Conservation (phyloP, 2,329 filamentous ascomycete genomes). For the Fusarium bactridioides region DNA sequence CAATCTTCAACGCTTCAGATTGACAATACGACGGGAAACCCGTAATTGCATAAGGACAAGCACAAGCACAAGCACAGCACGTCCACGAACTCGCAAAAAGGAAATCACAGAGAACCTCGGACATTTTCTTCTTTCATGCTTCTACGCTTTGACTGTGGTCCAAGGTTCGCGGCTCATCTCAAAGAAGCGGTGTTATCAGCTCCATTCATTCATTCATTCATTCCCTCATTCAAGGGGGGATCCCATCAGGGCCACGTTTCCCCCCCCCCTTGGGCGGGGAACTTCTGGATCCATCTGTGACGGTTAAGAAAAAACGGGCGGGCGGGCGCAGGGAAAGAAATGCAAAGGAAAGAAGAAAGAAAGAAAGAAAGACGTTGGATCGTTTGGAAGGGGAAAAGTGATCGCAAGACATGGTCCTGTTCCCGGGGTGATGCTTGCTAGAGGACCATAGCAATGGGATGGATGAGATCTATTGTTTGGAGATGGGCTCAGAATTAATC, state of each 20-base stretch:
- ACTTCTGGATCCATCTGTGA: neutral
- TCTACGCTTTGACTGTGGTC: constrained; percentile 6
- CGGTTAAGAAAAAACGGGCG: constrained; percentile 12
- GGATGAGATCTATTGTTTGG: constrained; percentile 13
- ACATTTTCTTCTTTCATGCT: constrained; percentile 13
- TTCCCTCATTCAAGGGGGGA: constrained; percentile 11
- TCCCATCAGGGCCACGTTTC: constrained; percentile 12
- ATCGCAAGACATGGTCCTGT: constrained; percentile 1
- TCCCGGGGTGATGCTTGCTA: constrained; percentile 35
- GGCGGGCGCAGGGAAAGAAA: neutral
- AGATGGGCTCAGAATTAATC: neutral
- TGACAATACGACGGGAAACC: constrained; percentile 5
- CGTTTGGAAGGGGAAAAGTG: constrained; percentile 9
- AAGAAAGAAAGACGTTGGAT: neutral
- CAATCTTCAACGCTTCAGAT: neutral
- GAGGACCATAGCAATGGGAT: constrained; percentile 34
- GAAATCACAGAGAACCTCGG: neutral
- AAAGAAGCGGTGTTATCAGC: neutral
- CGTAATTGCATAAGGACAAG: constrained; percentile 10
- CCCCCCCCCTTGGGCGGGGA: constrained; percentile 4
- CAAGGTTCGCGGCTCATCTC: neutral
- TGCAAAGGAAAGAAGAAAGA: neutral
- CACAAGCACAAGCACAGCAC: neutral
- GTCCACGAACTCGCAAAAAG: neutral
- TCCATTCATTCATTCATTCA: neutral